These are phyloP conservation scores for Penicillium alfredii DNA, from an alignment of 495 filamentous ascomycete species.

Conservation along the genomic window DNA sequence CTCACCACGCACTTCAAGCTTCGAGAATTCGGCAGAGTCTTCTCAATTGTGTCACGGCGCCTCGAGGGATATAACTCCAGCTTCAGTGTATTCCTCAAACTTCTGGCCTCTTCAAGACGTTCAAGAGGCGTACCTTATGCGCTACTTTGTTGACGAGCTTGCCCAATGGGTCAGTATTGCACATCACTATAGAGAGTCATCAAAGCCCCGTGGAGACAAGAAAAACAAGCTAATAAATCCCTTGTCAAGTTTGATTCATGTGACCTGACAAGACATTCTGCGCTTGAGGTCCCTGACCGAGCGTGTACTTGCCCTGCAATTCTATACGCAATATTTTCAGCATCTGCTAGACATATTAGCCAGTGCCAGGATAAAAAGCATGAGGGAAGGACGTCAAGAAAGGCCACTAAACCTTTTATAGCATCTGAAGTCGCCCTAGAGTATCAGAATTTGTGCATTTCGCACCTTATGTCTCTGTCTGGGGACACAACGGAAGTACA, in stretches of 20 bases:
- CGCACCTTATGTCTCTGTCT: conserved; percentile 15
- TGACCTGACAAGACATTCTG: conserved; percentile 26
- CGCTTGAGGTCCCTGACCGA: conserved; percentile 21
- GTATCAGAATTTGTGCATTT: conserved; percentile 26
- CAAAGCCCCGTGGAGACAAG: background rate
- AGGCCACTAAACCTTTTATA: conserved; percentile 14
- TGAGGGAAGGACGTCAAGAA: conserved; percentile 13
- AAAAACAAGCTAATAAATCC: no score
- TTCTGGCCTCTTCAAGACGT: conserved; percentile 11
- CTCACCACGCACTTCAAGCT: no score
- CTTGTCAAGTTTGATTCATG: conserved; percentile 18
- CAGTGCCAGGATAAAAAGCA: conserved; percentile 15
- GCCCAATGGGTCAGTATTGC: conserved; percentile 20
- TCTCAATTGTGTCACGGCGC: no score
- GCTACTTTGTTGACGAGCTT: conserved; percentile 27
- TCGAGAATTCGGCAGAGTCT: no score
- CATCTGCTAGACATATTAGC: conserved; percentile 28
- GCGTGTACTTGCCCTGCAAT: conserved; percentile 26
- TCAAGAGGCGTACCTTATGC: conserved; percentile 26
- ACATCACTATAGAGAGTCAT: no score
- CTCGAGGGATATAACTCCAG: conserved; percentile 10
- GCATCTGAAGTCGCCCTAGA: conserved; percentile 18
- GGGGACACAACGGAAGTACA: conserved; percentile 11
- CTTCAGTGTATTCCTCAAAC: no score
- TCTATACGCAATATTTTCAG: conserved; percentile 29